phyloP scores from a whole-genome alignment of 257 asterid genomes.

The Ehretia macrophylla region DNA sequence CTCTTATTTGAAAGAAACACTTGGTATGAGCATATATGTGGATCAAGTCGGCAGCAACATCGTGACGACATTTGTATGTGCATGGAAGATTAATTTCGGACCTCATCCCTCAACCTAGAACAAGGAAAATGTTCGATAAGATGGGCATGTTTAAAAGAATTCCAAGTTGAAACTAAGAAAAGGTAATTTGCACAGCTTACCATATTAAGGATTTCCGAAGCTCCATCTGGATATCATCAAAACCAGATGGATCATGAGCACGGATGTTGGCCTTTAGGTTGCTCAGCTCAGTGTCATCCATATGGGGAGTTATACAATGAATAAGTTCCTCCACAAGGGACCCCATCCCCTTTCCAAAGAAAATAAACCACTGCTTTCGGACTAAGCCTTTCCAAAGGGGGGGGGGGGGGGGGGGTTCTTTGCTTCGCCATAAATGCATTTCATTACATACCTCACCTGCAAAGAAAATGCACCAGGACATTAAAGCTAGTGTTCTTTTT shows the following conservation, averaged over 20 bases:
- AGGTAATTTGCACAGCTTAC: constrained; percentile 31
- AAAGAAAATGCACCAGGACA: not conserved
- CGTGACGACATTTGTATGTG: constrained; percentile 82
- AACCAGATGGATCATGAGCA: constrained; percentile 82
- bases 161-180: no score
- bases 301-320: constrained; percentile 76
- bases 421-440: constrained; percentile 90
- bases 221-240: constrained; percentile 49
- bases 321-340: constrained; percentile 87
- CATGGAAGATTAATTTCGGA: constrained; percentile 90
- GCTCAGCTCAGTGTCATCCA: constrained; percentile 57
- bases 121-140: constrained; percentile 1
- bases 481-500: not conserved
- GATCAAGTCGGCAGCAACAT: constrained; percentile 99
- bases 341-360: constrained; percentile 87
- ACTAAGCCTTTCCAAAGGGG: constrained; percentile 87
- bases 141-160: no score
- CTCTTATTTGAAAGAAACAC: constrained; percentile 65
- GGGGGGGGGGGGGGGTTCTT: constrained; percentile 89
- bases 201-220: constrained; percentile 84
- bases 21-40: constrained; percentile 90
- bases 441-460: constrained; percentile 96
- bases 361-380: constrained; percentile 68
- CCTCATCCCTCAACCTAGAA: constrained; percentile 97
- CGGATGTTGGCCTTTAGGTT: constrained; percentile 74